Percentiles rank a stretch among this genome's conserved stretches.
Conservation (phyloP, 1,284 basidiomycete genomes). For the Singerocomus rubriflavus region DNA sequence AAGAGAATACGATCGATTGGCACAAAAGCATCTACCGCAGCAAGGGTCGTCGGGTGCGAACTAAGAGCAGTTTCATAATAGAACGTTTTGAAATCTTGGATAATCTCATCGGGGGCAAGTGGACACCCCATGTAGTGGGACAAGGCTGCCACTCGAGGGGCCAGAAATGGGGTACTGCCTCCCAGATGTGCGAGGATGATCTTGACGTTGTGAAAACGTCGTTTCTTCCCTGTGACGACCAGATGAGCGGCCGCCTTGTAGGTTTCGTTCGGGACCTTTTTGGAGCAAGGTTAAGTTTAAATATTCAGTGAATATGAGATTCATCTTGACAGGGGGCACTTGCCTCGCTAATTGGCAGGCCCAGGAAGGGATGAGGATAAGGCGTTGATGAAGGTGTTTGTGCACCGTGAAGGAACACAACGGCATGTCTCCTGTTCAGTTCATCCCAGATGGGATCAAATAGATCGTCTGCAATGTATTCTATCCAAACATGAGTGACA, state of each 20-base stretch:
- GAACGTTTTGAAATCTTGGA: conserved; percentile 63
- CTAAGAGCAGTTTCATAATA: conserved; percentile 71
- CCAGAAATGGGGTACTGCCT: conserved; percentile 57
- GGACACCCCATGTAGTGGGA: conserved; percentile 64
- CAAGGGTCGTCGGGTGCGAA: conserved; percentile 49
- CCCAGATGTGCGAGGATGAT: conserved; percentile 70
- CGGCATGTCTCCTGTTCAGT: conserved; percentile 51
- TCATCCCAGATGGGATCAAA: conserved; percentile 68
- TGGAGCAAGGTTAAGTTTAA: conserved; percentile 17
- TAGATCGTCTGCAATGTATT: conserved; percentile 58
- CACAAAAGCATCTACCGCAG: conserved; percentile 48
- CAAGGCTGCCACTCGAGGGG: conserved; percentile 61
- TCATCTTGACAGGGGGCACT: conserved; percentile 15
- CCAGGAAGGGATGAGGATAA: conserved; percentile 56
- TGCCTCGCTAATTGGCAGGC: conserved; percentile 68
- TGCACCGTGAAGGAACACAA: conserved; percentile 69
- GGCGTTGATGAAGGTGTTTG: conserved; percentile 62
- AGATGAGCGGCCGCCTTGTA: conserved; percentile 75
- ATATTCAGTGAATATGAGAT: conserved; percentile 1
- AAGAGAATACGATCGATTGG: conserved; percentile 51
- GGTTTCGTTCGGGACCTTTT: conserved; percentile 71
- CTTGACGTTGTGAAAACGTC: conserved; percentile 52
- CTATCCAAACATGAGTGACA: conserved; percentile 35
- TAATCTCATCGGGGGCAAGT: conserved; percentile 56
- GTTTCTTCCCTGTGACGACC: conserved; percentile 65